phyloP scores from a whole-genome alignment of 2,329 filamentous ascomycete genomes.

The Hymenoscyphus infarciens region DNA sequence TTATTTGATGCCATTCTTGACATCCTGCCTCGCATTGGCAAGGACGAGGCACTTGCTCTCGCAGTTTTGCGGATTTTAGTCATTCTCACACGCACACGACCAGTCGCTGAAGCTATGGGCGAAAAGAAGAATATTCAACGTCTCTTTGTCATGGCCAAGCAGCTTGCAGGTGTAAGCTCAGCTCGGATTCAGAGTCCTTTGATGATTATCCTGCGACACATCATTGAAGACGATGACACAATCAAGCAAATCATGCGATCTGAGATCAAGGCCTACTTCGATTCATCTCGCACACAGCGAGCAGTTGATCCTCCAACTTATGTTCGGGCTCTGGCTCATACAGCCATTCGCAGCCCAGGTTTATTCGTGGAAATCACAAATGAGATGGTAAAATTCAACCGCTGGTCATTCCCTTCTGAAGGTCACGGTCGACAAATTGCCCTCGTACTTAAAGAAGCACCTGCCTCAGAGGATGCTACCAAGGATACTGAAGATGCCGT shows the following conservation, averaged over 20 bases:
- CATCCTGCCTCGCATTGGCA: slow-evolving; percentile 79
- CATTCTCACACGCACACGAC: slow-evolving; percentile 77
- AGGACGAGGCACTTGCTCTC: slow-evolving; percentile 79
- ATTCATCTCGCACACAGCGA: slow-evolving; percentile 49
- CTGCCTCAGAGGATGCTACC: slow-evolving; percentile 11
- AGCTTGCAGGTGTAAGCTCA: slow-evolving; percentile 76
- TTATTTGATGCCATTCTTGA: slow-evolving; percentile 78
- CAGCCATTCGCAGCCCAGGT: slow-evolving; percentile 76
- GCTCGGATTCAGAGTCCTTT: slow-evolving; percentile 61
- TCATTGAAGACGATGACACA: slow-evolving; percentile 90
- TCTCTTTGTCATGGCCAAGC: slow-evolving; percentile 92
- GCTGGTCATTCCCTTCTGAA: slow-evolving; percentile 47
- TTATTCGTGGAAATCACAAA: slow-evolving; percentile 85
- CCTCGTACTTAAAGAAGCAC: slow-evolving; percentile 32
- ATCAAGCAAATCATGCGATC: slow-evolving; percentile 88
- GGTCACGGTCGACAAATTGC: slow-evolving; percentile 42
- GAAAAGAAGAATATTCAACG: slow-evolving; percentile 87
- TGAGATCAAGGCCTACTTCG: slow-evolving; percentile 79
- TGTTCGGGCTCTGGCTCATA: slow-evolving; percentile 71
- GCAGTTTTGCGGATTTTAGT: slow-evolving; percentile 81
- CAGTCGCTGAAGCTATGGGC: slow-evolving; percentile 70
- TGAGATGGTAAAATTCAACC: slow-evolving; percentile 72
- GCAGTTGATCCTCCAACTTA: slow-evolving; percentile 69
- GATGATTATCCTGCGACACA: slow-evolving; percentile 83
- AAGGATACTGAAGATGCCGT: slow-evolving; percentile 31